Percentiles rank a stretch among this genome's conserved stretches.
These are phyloP conservation scores for Trichoderma afroharzianum DNA, from an alignment of 2,329 filamentous ascomycete species.

Conservation along the genomic window DNA sequence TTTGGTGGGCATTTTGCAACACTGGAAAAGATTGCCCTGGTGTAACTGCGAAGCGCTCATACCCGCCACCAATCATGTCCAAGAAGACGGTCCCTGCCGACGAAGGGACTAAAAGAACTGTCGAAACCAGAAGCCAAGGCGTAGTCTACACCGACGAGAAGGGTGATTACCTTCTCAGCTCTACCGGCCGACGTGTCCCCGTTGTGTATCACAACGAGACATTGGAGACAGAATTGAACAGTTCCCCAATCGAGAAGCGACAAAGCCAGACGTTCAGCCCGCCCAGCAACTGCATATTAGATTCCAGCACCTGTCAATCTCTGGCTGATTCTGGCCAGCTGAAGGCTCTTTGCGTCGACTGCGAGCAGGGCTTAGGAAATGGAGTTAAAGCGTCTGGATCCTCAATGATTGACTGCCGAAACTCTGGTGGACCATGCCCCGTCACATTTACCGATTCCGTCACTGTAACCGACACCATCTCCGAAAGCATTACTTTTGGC, in stretches of 20 bases:
- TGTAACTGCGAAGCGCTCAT: background rate
- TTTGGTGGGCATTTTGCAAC: slow-evolving; percentile 17
- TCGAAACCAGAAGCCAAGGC: background rate
- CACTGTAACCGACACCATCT: slow-evolving; percentile 13
- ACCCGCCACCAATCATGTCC: background rate
- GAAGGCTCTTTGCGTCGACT: slow-evolving; percentile 13
- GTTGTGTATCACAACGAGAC: slow-evolving; percentile 7
- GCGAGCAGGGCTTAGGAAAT: slow-evolving; percentile 8
- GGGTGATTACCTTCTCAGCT: slow-evolving; percentile 4
- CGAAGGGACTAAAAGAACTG: background rate
- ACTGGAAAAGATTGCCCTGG: slow-evolving; percentile 15
- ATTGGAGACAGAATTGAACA: background rate
- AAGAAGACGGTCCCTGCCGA: background rate
- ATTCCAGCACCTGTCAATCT: slow-evolving; percentile 9
- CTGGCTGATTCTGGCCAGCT: slow-evolving; percentile 7
- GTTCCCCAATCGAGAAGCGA: background rate
- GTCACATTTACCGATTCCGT: slow-evolving; percentile 12
- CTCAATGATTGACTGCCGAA: slow-evolving; percentile 3
- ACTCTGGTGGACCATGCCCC: slow-evolving; percentile 8
- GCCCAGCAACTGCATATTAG: background rate
- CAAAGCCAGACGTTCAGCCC: slow-evolving; percentile 14
- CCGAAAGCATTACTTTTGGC: slow-evolving; percentile 7
- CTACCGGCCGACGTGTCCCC: background rate
- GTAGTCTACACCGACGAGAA: background rate
- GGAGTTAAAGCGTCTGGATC: slow-evolving; percentile 11